Evolutionary conservation across 768 basidiomycete species (phyloP).

Genomic region (Collybiopsis luxurians): DNA sequence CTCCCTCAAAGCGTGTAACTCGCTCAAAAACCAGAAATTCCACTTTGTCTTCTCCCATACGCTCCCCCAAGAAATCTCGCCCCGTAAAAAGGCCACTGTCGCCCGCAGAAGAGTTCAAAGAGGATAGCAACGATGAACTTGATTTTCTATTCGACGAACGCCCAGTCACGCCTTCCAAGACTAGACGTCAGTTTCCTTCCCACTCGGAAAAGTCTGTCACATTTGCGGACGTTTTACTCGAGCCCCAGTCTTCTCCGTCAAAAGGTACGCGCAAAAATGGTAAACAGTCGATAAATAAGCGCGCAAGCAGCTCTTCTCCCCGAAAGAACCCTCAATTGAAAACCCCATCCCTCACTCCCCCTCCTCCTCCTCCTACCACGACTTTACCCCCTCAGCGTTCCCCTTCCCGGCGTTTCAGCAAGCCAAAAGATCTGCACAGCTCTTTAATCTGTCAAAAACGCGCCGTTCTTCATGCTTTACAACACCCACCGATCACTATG

Average conservation of each 20-base stretch:
- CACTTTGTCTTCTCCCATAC: not conserved
- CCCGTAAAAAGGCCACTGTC: not conserved
- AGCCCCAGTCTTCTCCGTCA: constrained; percentile 1
- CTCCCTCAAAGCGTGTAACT: constrained; percentile 32
- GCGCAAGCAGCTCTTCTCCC: not conserved
- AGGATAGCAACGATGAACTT: constrained; percentile 5
- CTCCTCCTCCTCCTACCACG: not conserved
- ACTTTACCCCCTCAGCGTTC: not conserved
- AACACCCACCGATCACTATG: constrained; percentile 22
- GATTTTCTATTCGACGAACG: not conserved
- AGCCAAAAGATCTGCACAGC: constrained; percentile 37
- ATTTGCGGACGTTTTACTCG: not conserved
- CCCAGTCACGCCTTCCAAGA: not conserved
- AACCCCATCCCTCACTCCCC: constrained; percentile 1
- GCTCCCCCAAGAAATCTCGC: not conserved
- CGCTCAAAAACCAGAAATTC: constrained; percentile 14
- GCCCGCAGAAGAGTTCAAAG: not conserved
- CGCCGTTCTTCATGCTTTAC: constrained; percentile 48
- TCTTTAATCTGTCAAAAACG: constrained; percentile 58
- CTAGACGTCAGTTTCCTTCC: not conserved
- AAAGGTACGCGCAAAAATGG: not conserved
- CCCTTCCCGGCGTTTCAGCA: not conserved
- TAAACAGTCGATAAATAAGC: not conserved
- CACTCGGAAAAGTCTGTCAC: not conserved
- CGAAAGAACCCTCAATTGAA: not conserved